These are phyloP conservation scores for Dioszegia hungarica DNA, from an alignment of 768 basidiomycete species.

Conservation along the genomic window DNA sequence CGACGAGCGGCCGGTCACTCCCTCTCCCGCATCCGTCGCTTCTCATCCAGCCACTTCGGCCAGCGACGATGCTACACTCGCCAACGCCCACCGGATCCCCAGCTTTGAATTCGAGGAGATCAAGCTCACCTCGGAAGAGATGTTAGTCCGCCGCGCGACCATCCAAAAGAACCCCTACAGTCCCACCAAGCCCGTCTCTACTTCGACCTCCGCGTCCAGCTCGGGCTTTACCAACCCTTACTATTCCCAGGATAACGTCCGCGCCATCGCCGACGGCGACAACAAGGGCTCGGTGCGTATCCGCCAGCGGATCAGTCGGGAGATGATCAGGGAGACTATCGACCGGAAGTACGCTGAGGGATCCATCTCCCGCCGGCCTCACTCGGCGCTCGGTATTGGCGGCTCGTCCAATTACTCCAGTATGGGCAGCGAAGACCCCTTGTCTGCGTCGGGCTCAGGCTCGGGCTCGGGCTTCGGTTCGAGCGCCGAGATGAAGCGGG, in stretches of 20 bases:
- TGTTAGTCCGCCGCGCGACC: conserved; percentile 3
- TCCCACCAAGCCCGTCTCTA: conserved; percentile 1
- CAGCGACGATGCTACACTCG: background rate
- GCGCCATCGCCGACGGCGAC: background rate
- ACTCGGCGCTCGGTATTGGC: conserved; percentile 3
- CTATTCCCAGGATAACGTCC: background rate
- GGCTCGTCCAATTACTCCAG: background rate
- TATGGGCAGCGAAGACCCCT: background rate
- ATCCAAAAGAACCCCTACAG: conserved; percentile 1
- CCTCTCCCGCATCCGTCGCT: conserved; percentile 17
- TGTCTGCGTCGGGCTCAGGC: background rate
- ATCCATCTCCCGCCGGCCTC: conserved; percentile 18
- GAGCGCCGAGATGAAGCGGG: background rate
- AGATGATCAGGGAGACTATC: conserved; percentile 45
- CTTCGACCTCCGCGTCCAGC: background rate
- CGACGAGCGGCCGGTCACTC: conserved; percentile 36
- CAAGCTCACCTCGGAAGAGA: conserved; percentile 11
- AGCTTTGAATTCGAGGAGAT: conserved; percentile 42
- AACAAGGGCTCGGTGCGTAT: conserved; percentile 23
- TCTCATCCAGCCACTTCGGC: background rate
- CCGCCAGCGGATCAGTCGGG: conserved; percentile 45
- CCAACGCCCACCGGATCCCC: conserved; percentile 44
- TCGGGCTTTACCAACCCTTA: background rate
- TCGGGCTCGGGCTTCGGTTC: background rate
- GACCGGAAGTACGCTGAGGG: conserved; percentile 41